Conservation (phyloP, 225 moss, liverwort and hornwort species). For the Rhytidiadelphus loreus region DNA sequence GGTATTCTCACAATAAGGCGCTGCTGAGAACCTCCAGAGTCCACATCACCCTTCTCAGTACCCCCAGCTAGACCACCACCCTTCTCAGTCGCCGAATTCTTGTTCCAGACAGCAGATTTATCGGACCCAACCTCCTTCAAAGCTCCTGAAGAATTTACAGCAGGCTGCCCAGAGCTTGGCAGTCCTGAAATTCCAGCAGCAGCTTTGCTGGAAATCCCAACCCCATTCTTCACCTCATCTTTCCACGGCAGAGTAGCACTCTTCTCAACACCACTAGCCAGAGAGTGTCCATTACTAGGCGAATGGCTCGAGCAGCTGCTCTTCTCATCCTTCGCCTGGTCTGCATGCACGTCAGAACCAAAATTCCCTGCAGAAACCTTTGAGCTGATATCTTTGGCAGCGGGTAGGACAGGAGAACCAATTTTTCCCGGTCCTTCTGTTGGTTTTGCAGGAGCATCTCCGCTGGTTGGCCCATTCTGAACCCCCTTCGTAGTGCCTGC, state of each 20-base stretch:
- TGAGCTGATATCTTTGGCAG: slow-evolving; percentile 29
- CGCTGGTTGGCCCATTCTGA: slow-evolving; percentile 45
- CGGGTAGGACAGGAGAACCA: slow-evolving; percentile 19
- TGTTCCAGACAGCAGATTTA: slow-evolving; percentile 67
- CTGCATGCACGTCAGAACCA: slow-evolving; percentile 23
- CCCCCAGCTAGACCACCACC: slow-evolving; percentile 13
- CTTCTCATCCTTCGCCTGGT: slow-evolving; percentile 74
- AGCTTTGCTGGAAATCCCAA: slow-evolving; percentile 31
- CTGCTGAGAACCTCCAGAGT: slow-evolving; percentile 40
- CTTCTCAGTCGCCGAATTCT: slow-evolving; percentile 52
- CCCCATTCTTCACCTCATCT: slow-evolving; percentile 65
- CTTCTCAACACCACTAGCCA: slow-evolving; percentile 64
- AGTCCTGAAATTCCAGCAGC: slow-evolving; percentile 32
- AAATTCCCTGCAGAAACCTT: slow-evolving; percentile 18
- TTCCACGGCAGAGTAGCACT: slow-evolving; percentile 54
- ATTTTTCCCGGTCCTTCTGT: slow-evolving; percentile 32
- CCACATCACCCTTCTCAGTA: slow-evolving; percentile 49
- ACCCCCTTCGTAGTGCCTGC: slow-evolving; percentile 51
- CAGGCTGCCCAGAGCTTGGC: slow-evolving; percentile 45
- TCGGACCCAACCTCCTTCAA: slow-evolving; percentile 61
- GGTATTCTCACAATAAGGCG: slow-evolving; percentile 76
- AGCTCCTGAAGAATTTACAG: slow-evolving; percentile 35
- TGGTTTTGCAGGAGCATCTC: slow-evolving; percentile 42
- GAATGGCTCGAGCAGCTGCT: slow-evolving; percentile 58
- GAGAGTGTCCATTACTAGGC: slow-evolving; percentile 70